Conservation (phyloP, 192 early-diverging fungal species). For the Thamnidium elegans region DNA sequence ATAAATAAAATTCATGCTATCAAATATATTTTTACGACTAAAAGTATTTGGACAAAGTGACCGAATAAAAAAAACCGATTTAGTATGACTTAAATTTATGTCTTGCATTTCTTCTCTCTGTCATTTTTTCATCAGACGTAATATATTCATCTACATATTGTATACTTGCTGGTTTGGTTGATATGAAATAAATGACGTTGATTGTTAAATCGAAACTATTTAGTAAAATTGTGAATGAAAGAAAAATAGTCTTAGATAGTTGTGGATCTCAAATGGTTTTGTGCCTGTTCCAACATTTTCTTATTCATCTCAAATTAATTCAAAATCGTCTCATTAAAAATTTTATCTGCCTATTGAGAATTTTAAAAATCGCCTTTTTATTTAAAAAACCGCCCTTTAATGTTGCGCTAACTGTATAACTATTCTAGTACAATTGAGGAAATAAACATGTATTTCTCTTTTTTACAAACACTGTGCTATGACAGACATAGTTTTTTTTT, state of each 20-base stretch:
- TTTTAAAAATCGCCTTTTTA: too few species aligned
- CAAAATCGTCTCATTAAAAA: too few species aligned
- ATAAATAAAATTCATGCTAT: constrained; percentile 11
- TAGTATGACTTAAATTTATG: constrained; percentile 16
- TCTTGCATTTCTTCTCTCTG: constrained; percentile 22
- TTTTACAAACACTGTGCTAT: too few species aligned
- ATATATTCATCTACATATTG: constrained; percentile 19
- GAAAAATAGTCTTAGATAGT: constrained; percentile 9
- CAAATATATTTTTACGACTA: not conserved
- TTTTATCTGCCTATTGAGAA: too few species aligned
- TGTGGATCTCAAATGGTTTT: constrained; percentile 12
- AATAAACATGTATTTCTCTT: too few species aligned
- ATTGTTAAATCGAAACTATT: constrained; percentile 19
- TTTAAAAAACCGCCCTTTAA: too few species aligned
- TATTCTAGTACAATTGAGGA: too few species aligned
- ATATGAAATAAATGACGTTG: constrained; percentile 13
- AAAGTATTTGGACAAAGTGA: constrained; percentile 11
- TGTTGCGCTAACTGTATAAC: too few species aligned
- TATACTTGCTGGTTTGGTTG: constrained; percentile 18
- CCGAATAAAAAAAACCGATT: constrained; percentile 5
- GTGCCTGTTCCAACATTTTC: constrained; percentile 10
- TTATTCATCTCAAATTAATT: not conserved
- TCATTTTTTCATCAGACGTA: constrained; percentile 19
- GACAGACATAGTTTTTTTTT: not conserved
- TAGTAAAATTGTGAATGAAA: constrained; percentile 15